Conservation (phyloP, 1,284 basidiomycete genomes). For the Rhodotorula glutinis region DNA sequence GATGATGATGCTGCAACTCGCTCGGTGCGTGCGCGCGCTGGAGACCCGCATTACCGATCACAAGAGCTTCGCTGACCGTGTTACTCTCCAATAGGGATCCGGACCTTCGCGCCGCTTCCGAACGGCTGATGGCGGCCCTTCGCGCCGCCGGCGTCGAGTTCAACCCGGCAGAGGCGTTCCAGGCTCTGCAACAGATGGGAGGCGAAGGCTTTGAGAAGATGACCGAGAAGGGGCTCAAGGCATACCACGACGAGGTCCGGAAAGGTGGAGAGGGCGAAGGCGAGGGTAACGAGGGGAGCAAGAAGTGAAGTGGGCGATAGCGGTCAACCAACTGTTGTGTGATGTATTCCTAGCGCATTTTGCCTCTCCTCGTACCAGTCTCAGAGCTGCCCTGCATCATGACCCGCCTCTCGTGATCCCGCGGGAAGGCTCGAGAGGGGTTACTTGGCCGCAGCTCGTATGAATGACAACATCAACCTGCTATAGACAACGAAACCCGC, state of each 20-base stretch:
- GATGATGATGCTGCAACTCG: conserved; percentile 34
- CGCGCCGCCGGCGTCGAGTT: conserved; percentile 27
- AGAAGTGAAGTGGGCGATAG: not conserved
- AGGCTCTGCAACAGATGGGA: conserved; percentile 38
- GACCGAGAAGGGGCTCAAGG: not conserved
- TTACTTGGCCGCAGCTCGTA: no score
- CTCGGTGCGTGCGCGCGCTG: conserved; percentile 14
- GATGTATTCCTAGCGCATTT: no score
- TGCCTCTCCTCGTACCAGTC: not conserved
- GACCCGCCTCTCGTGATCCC: not conserved
- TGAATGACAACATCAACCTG: not conserved
- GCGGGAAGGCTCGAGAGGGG: no score
- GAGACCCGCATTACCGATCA: not conserved
- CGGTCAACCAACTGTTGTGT: not conserved
- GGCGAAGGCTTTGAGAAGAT: conserved; percentile 21
- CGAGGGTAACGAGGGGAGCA: conserved; percentile 6
- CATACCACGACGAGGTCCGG: conserved; percentile 13
- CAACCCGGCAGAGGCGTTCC: conserved; percentile 35
- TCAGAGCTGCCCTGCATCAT: not conserved
- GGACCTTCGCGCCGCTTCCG: conserved; percentile 32
- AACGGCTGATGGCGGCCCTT: conserved; percentile 26
- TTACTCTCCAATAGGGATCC: conserved; percentile 14
- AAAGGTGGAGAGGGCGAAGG: conserved; percentile 13
- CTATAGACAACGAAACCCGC: not conserved
- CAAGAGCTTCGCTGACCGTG: not conserved